Base-by-base conservation (phyloP, 2,329 filamentous ascomycete genomes). In the Fusarium chuoi region DNA sequence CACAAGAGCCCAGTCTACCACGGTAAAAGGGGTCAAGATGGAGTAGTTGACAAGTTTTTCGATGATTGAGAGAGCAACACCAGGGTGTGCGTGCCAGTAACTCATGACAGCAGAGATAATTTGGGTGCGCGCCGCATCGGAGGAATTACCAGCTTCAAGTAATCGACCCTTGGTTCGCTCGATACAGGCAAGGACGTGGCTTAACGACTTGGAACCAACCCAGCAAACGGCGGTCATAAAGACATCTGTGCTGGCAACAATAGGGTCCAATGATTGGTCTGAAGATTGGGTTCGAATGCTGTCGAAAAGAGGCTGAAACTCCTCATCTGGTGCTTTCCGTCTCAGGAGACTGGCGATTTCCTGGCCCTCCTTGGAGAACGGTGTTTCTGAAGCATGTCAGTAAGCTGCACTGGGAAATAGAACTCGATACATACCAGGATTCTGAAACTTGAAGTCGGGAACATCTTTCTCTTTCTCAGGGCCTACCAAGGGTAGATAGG, bases 21-120 rank as follows among this genome's bases (percentile, higher is more conserved):
- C 95, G 22, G 92, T 92, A 65, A 91, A 86, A 0, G 96, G 96
- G 14, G 93, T 95, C 41, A 99, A 88, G 77, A 99, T 98, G 20
- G 94, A 95, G 85, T 98, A 99, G 84, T 98, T 99, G 77, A 99
- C 91, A 10, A 99, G 89, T 83, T 98, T 98, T 86, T 98, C 96
- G 66, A 98, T 89, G 77, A 99, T 97, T 77, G 93, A 94, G 75
- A 98, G 90, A 7, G 95, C 96, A 48, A 97, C 92, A 68, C 96
- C 96, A 0, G 96, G 95, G 78, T 99, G 96, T 38, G 96, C 92
- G 52, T 90, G 89, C 96, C 96, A 99, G 85, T 98, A 99, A 45
- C 91, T 88, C 86, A 98, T 94, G 44, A 98, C 95, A 9, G 94
- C 94, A 10, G 92, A 90, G 76, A 98, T 93, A 78, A 99, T 97